Evolutionary conservation across 108 stramenopile species (phyloP), one percentile per base, ranked within the genome.

Genomic region (Conticribra weissflogii): DNA sequence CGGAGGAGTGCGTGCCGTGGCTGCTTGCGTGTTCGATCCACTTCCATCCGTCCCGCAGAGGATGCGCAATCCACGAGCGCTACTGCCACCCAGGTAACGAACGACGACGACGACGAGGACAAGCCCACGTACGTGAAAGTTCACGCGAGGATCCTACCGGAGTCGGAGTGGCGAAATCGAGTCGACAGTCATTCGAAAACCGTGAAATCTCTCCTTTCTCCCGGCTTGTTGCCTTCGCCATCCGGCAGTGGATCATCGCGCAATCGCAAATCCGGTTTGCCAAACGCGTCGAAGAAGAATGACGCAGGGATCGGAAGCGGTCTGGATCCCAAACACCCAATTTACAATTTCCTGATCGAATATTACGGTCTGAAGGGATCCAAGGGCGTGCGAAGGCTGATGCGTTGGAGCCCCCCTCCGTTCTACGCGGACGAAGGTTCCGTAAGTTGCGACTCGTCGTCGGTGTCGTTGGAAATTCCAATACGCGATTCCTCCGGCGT

Each of bases 341-440:
- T 90, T n/a, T 93, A 89, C 67, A 93, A 93, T 55, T 93, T 93
- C 74, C 59, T 93, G 30, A 84, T 93, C 33, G 92, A 93, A 65
- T 93, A 93, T 66, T 93, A 93, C 68, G 92, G 92, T 18, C 49
- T 93, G 17, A 90, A 88, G 54, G 89, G 87, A 0, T 33, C 56
- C 52, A 92, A 89, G 64, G 91, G 91, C 14, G 61, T 78, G 16
- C 58, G 74, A 27, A 51, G 85, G 56, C 64, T 93, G 47, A 68
- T 70, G 17, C 24, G 87, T 44, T 93, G 92, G 92, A 82, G 83
- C 23, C 92, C 92, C 4, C 49, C 69, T 61, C 77, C 81, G 22
- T 52, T 57, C 21, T 63, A 45, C 3, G 12, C 27, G 2, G 1
- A 55, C 5, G 21, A 21, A 23, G 8, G 44, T 44, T 2, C 25